Evolutionary conservation across 169 alveolate genomes (phyloP), one percentile per base, ranked within the genome.

Genomic region (Prorocentrum cordatum): DNA sequence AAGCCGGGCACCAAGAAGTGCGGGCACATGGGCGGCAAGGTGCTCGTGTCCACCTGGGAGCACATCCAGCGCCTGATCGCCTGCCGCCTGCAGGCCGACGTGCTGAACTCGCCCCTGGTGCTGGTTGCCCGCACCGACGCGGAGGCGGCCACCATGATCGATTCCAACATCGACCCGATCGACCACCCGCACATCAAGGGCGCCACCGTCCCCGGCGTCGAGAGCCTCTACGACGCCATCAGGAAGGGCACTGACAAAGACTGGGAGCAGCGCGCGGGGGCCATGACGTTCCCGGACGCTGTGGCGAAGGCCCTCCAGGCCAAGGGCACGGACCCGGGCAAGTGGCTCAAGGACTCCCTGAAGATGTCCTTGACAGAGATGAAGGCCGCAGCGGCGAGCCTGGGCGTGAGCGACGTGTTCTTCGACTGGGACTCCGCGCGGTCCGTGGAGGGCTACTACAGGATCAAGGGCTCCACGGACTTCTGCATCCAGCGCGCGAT

Each of bases 1-100:
- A 89, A 92, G 90, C 94, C 96, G 36, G 96, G 95, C 35, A 93
- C 93, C 47, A 95, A 95, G 92, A 95, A 95, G 93, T 95, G 97
- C 75, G 97, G 97, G 16, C 97, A 95, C 91, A 87, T 94, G 93
- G 95, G 96, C 39, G 97, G 97, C 62, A 95, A 94, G 92, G 97
- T 95, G 24, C 86, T 95, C 9, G 95, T 94, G 20, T 75, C 94
- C 33, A 59, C 94, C 36, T 29, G 84, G 72, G 95, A 94, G 91
- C 95, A 94, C 87, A 92, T 93, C 72, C 91, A 91, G 50, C 93
- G 95, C 59, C 86, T 95, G n/a, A 75, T 93, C 31, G 97, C 97
- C 59, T 93, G 94, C 47, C 83, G 97, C 71, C 83, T 95, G 66
- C 92, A 93, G 93, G 96, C 96, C 32, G 95, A 93, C 83, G 75